Evolutionary conservation across 306 rosid genomes (phyloP).

Genomic region (Mucuna pruriens): DNA sequence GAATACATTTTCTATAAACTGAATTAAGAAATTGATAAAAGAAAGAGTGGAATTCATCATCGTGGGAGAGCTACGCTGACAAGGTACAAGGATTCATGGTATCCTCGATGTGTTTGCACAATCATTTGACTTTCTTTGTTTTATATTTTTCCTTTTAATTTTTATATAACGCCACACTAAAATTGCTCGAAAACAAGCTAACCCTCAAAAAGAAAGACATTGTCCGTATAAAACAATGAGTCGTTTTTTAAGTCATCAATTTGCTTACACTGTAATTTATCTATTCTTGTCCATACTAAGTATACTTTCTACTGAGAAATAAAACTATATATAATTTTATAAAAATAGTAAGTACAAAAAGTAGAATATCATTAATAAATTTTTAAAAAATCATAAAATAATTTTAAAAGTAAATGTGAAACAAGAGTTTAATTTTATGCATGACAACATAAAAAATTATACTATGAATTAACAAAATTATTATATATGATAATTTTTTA

Average conservation of each 20-base stretch:
- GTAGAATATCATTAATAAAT: background rate
- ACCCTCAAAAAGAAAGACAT: background rate
- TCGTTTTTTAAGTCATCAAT: background rate
- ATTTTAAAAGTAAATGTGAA: background rate
- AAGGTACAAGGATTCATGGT: conserved; percentile 11
- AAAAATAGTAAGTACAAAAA: background rate
- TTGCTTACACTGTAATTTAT: background rate
- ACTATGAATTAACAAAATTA: no score
- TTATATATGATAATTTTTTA: no score
- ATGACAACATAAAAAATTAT: no score
- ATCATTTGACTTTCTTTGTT: conserved; percentile 48
- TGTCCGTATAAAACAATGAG: background rate
- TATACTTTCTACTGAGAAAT: background rate
- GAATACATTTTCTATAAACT: background rate
- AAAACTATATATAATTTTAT: background rate
- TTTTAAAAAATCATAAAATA: background rate
- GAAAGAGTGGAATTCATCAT: background rate
- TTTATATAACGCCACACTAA: background rate
- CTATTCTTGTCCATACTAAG: background rate
- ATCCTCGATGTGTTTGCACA: conserved; percentile 19
- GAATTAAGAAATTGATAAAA: conserved; percentile 6
- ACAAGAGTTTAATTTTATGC: no score
- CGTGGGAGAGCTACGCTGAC: conserved; percentile 33
- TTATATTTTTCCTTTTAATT: background rate
- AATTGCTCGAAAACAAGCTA: background rate